Percentiles rank a stretch among this genome's conserved stretches.
phyloP scores from a whole-genome alignment of 768 basidiomycete species.

The Hericium alpestre region DNA sequence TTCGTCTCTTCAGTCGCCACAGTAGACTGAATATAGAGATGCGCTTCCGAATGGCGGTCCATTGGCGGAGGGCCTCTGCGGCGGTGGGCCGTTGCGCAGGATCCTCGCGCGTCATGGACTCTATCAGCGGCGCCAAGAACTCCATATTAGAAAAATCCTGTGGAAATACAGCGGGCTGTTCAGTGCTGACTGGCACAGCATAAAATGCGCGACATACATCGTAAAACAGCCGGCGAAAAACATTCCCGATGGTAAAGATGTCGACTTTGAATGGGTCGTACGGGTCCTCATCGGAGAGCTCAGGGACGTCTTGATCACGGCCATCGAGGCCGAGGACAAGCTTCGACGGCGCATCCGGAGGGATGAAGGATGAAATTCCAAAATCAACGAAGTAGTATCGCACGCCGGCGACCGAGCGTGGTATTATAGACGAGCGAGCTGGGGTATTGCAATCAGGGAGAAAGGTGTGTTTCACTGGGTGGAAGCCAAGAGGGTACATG shows the following conservation, averaged over 20 bases:
- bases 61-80: not conserved
- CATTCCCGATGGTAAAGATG: slow-evolving; percentile 7
- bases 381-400: slow-evolving; percentile 9
- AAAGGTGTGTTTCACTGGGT: not conserved
- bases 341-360: not conserved
- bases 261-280: slow-evolving; percentile 14
- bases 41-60: not conserved
- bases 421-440: too few species aligned
- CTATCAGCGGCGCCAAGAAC: too few species aligned
- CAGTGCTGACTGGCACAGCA: too few species aligned
- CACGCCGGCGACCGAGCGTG: not conserved
- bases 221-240: not conserved
- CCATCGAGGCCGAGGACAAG: not conserved
- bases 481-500: slow-evolving; percentile 8
- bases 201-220: too few species aligned
- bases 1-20: not conserved
- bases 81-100: not conserved
- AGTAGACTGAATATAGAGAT: not conserved
- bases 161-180: too few species aligned
- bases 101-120: too few species aligned
- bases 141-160: too few species aligned
- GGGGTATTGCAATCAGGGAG: too few species aligned
- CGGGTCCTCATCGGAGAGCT: slow-evolving; percentile 1
- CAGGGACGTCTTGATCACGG: slow-evolving; percentile 9
- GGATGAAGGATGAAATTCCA: slow-evolving; percentile 5